A percentile compares a stretch with the other conserved stretches of the same genome.
Evolutionary conservation across 345 rosid species (phyloP).

Genomic region (Ricinus communis): DNA sequence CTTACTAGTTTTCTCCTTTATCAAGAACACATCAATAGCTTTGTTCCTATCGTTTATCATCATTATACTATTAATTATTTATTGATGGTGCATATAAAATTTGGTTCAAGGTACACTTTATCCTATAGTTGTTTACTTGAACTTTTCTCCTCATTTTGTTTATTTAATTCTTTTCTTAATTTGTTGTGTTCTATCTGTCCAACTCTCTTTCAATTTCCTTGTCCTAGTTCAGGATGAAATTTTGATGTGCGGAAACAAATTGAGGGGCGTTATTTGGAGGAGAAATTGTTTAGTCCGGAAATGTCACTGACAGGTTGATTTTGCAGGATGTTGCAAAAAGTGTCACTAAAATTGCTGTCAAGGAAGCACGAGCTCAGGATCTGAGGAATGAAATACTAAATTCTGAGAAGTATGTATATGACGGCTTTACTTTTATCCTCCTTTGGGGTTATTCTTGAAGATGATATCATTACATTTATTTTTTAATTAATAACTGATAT

Average conservation of each 20-base stretch:
- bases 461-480: background rate
- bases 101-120: background rate
- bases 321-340: slow-evolving; percentile 88
- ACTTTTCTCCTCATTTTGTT: background rate
- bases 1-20: background rate
- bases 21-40: background rate
- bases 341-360: slow-evolving; percentile 72
- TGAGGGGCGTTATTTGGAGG: slow-evolving; percentile 8
- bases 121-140: background rate
- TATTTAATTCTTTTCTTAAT: background rate
- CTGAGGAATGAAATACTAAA: slow-evolving; percentile 84
- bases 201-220: background rate
- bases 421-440: background rate
- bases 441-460: background rate
- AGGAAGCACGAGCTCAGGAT: slow-evolving; percentile 93
- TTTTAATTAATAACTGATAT: background rate
- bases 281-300: background rate
- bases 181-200: background rate
- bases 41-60: too few relatives aligned
- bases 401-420: slow-evolving; percentile 76
- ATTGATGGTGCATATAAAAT: background rate
- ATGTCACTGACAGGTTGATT: slow-evolving; percentile 6
- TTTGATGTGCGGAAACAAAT: background rate
- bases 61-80: background rate
- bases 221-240: background rate